Base-by-base conservation (phyloP, 495 filamentous ascomycete species). In the Bombardia bombarda region DNA sequence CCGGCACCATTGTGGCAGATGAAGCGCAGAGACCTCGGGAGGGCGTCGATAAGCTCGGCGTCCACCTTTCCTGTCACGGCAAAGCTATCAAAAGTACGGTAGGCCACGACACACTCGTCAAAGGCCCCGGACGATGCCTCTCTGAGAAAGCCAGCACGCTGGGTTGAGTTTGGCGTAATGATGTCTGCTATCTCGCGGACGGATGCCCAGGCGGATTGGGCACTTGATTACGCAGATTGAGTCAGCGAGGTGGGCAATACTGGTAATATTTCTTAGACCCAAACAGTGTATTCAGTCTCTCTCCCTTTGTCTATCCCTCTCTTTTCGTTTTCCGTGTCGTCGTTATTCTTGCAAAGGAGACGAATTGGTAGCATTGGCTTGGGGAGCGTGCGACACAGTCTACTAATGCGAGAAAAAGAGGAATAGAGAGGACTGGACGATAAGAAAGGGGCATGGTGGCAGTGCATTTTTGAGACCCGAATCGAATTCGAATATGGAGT, bases 1-100 rank as follows among this genome's bases (percentile, higher is more conserved):
- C 87, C 87, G 28, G 86, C 84, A 25, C 87, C 89, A 54, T 87
- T 90, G 58, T 95, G 88, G 56, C 79, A 84, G 49, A 95, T 74
- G 61, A 84, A 95, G 47, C 76, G 81, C 30, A 94, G 57, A 3
- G 77, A 81, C 23, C 61, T 52, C 1, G 88, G 88, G 2, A 90
- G 61, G 9, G 63, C 70, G 12, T 65, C 60, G n/a, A 87, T 62
- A 19, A 90, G 61, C 56, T 87, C 83, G 32, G 67, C 69, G 47
- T 89, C 77, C 16, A 89, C 56, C 3, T 67, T 57, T 1, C 90
- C 90, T 0, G 90, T 93, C 45, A 84, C 65, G 1, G 46, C 36
- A 17, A 75, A 66, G 33, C 82, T 88, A 24, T 53, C 58, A 53
- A 95, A 89, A 18, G 86, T 94, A 9, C 90, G 77, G 66, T 89